Base-by-base conservation (phyloP, 164 flowering plant genomes). In the Umbellularia californica region DNA sequence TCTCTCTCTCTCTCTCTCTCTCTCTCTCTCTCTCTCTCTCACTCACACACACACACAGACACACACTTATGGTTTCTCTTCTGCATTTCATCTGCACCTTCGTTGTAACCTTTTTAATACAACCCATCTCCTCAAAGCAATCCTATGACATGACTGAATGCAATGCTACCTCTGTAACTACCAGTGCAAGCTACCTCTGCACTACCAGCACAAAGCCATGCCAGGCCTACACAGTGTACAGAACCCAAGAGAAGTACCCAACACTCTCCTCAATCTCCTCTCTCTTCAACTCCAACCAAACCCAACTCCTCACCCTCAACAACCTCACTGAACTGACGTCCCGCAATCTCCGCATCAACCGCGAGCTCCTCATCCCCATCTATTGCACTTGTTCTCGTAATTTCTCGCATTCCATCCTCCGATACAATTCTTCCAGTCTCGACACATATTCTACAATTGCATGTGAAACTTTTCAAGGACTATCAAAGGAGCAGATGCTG, bases 301-400 rank as follows among this genome's bases (percentile, higher is more conserved):
- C 74, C 28, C 70, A 77, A 50, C 66, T 88, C 17, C 82, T 82
- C 62, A 30, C 9, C 23, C 22, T 79, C 73, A 88, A 84, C 83
- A 82, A 80, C 6, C 58, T 83, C 23, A 75, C 41, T 20, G 63
- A 78, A 63, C 62, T 75, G 14, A 52, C 65, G 23, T 75, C 74
- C 20, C 76, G 52, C 33, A 68, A 71, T 41, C 81, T 86, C 50
- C 3, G 30, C n/a, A 74, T 68, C 2, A 82, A 81, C 50, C 81
- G 77, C 60, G 90, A 88, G 67, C 80, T 88, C 69, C 72, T 88
- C 64, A 58, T 85, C 62, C 90, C 89, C 30, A 58, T 85, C 19
- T 35, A 24, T 35, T 86, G 88, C 60, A 74, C 83, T 72, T 88
- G 90, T 69, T 64, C 76, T 7, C 82, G 77, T 13, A 64, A 70